A percentile compares a stretch with the other conserved stretches of the same genome.
Conservation (phyloP, 306 rosid species). For the Ormosia semicastrata region DNA sequence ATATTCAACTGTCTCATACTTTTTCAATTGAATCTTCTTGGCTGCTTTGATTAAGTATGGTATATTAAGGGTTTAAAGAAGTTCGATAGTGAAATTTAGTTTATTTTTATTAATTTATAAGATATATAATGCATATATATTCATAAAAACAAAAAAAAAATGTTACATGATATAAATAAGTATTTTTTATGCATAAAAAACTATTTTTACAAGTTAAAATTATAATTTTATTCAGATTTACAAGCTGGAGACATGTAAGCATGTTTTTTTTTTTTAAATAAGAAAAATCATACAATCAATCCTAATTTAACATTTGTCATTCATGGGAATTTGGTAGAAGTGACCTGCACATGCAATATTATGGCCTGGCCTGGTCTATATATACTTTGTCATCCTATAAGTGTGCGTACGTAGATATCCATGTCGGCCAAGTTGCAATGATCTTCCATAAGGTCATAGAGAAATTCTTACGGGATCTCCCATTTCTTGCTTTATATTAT, state of each 20-base stretch:
- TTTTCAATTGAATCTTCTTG: background rate
- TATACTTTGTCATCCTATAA: background rate
- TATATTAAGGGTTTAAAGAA: background rate
- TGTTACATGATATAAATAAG: no score
- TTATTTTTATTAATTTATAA: no score
- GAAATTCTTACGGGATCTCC: no score
- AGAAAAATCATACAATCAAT: background rate
- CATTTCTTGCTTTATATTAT: no score
- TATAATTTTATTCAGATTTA: background rate
- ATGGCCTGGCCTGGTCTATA: background rate
- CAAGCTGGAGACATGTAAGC: background rate
- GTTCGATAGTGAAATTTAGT: background rate
- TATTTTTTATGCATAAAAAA: background rate
- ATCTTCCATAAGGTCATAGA: no score
- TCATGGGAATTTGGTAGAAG: background rate
- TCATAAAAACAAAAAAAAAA: background rate
- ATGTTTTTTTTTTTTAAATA: background rate
- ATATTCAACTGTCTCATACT: background rate
- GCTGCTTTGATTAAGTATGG: background rate
- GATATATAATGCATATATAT: no score
- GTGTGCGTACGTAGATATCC: background rate
- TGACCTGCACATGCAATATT: background rate
- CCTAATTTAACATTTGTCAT: background rate
- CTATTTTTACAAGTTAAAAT: background rate
- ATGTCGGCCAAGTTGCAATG: background rate